A percentile compares a stretch with the other conserved stretches of the same genome.
Evolutionary conservation across 1,284 basidiomycete genomes (phyloP).

Genomic region (Ceraceosorus guamensis): DNA sequence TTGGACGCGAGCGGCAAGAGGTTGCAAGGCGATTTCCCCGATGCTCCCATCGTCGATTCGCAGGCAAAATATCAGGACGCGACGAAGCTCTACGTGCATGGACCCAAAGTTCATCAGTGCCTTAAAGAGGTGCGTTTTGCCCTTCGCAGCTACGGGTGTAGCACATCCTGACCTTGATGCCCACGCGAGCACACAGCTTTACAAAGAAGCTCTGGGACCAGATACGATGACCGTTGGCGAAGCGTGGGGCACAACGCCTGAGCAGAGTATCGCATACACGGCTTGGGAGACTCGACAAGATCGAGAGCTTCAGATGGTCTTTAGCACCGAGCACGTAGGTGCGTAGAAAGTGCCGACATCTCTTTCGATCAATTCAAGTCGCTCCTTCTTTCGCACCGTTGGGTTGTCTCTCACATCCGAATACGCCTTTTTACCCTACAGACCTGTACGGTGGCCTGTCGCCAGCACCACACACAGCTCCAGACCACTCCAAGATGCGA

Average conservation of each 20-base stretch:
- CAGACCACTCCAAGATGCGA: slow-evolving; percentile 10
- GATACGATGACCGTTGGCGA: slow-evolving; percentile 63
- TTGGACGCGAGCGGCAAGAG: neutral
- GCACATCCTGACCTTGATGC: too few relatives aligned
- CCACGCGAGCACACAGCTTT: slow-evolving; percentile 13
- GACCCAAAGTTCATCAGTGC: slow-evolving; percentile 58
- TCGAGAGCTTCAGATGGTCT: slow-evolving; percentile 1
- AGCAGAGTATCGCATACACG: neutral
- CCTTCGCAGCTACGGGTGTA: too few relatives aligned
- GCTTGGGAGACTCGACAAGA: neutral
- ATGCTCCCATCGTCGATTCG: slow-evolving; percentile 50
- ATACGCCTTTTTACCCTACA: neutral
- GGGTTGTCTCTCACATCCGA: too few relatives aligned
- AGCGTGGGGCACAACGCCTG: slow-evolving; percentile 34
- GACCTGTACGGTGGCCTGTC: neutral
- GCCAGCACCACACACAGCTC: neutral
- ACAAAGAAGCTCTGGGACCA: slow-evolving; percentile 54
- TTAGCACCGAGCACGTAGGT: neutral
- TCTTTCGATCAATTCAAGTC: too few relatives aligned
- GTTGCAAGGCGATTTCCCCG: slow-evolving; percentile 32
- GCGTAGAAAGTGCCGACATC: too few relatives aligned
- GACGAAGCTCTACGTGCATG: slow-evolving; percentile 47
- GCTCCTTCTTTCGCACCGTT: too few relatives aligned
- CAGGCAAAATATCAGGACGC: slow-evolving; percentile 59
- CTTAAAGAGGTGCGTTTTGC: slow-evolving; percentile 52